Conservation (phyloP, 148 eudicot species). For the Rhododendron williamsianum region DNA sequence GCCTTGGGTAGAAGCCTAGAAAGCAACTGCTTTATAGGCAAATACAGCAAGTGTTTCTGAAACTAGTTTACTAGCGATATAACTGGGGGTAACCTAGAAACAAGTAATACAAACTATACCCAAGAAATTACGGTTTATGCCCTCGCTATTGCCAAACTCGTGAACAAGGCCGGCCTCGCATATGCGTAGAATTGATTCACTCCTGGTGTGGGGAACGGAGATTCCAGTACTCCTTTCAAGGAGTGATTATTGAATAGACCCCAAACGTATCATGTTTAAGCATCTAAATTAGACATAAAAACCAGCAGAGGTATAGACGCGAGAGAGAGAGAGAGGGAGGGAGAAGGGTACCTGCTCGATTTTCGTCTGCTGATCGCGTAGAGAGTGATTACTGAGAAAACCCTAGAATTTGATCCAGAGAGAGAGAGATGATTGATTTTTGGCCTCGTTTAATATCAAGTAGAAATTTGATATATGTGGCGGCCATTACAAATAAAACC, state of each 20-base stretch:
- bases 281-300: not conserved
- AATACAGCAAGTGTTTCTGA: not conserved
- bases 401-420: not conserved
- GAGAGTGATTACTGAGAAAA: not conserved
- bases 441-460: not conserved
- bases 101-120: not conserved
- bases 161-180: no score
- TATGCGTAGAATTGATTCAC: no score
- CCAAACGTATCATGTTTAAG: not conserved
- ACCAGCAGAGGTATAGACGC: not conserved
- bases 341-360: not conserved
- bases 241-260: not conserved
- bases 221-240: no score
- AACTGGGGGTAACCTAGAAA: not conserved
- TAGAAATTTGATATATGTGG: not conserved
- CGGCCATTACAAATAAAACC: not conserved
- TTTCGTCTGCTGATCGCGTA: no score
- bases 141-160: not conserved
- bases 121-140: not conserved
- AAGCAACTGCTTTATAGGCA: no score
- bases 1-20: no score
- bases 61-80: not conserved
- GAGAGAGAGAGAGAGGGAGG: no score
- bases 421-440: not conserved
- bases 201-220: no score